These are phyloP conservation scores for Fusarium sp. DNA, from an alignment of 2,329 filamentous ascomycete genomes.

Conservation along the genomic window DNA sequence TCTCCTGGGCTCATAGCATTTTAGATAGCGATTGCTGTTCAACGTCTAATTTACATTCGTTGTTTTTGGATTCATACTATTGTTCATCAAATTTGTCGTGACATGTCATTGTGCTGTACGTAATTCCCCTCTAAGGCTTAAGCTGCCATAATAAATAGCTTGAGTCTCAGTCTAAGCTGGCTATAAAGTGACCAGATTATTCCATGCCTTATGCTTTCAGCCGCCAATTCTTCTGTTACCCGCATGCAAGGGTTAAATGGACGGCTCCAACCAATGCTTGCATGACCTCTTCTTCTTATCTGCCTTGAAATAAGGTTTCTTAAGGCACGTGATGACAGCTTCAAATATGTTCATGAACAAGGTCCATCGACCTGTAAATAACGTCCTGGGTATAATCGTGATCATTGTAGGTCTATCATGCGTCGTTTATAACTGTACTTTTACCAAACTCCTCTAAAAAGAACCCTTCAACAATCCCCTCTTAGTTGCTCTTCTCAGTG, in stretches of 20 bases:
- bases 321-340: neutral
- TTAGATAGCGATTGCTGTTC: too few relatives aligned
- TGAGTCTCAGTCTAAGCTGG: neutral
- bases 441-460: constrained; percentile 14
- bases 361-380: neutral
- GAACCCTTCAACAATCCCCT: neutral
- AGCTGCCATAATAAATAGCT: neutral
- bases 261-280: neutral
- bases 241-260: neutral
- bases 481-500: constrained; percentile 32
- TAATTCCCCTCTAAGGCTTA: neutral
- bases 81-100: too few relatives aligned
- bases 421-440: constrained; percentile 18
- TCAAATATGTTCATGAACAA: neutral
- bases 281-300: neutral
- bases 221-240: neutral
- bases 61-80: too few relatives aligned
- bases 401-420: constrained; percentile 35
- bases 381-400: constrained; percentile 13
- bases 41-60: too few relatives aligned
- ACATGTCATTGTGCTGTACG: too few relatives aligned
- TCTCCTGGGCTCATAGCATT: too few relatives aligned
- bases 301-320: neutral
- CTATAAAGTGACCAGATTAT: neutral
- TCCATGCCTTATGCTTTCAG: neutral